These are phyloP conservation scores for Blumeriella jaapii DNA, from an alignment of 2,329 filamentous ascomycete genomes.

Conservation along the genomic window DNA sequence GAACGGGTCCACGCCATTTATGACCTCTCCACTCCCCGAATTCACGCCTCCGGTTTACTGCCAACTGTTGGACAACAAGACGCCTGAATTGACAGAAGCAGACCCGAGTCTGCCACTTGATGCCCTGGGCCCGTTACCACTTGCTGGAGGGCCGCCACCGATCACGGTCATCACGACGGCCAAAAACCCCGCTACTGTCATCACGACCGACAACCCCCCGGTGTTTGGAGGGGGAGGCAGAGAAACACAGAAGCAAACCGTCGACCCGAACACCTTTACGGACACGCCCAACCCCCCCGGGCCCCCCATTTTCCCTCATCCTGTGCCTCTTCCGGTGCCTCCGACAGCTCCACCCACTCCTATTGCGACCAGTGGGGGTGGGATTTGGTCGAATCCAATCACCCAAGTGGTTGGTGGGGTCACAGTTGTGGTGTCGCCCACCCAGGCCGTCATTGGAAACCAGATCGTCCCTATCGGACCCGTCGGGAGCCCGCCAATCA, in stretches of 20 bases:
- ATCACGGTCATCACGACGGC: constrained; percentile 18
- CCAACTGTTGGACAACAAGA: not conserved
- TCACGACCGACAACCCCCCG: constrained; percentile 10
- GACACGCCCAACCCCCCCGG: not conserved
- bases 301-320: not conserved
- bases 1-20: constrained; percentile 12
- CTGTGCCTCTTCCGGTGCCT: not conserved
- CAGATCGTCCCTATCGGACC: constrained; percentile 14
- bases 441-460: constrained; percentile 16
- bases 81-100: no score
- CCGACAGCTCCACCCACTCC: constrained; percentile 1
- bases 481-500: constrained; percentile 7
- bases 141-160: not conserved
- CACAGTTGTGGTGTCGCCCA: constrained; percentile 15
- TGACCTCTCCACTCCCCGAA: constrained; percentile 13
- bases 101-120: not conserved
- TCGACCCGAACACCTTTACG: not conserved
- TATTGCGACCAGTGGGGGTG: constrained; percentile 3
- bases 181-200: constrained; percentile 17
- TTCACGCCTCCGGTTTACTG: constrained; percentile 21
- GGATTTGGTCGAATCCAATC: constrained; percentile 4
- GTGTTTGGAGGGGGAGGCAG: constrained; percentile 8
- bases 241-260: constrained; percentile 3
- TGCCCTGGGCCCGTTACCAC: not conserved
- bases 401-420: constrained; percentile 12